These are phyloP conservation scores for Wickerhamomyces subpelliculosus DNA, from an alignment of 805 yeast genomes.

Conservation along the genomic window DNA sequence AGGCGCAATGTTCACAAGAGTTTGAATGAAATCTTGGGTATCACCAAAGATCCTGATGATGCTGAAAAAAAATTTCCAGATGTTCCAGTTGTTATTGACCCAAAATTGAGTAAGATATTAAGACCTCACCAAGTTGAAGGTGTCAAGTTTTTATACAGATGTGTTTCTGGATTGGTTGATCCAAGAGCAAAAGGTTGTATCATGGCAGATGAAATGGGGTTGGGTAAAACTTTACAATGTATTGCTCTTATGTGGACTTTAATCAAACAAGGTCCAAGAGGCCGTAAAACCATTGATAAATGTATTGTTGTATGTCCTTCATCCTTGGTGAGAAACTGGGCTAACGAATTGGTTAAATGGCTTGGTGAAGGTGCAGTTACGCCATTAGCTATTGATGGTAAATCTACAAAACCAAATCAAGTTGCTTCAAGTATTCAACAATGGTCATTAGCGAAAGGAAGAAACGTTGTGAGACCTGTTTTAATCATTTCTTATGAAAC, in stretches of 20 bases:
- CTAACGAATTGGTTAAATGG: constrained; percentile 93
- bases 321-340: constrained; percentile 92
- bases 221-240: constrained; percentile 89
- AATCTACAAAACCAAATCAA: constrained; percentile 63
- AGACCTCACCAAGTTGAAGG: constrained; percentile 98
- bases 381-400: constrained; percentile 91
- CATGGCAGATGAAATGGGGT: constrained; percentile 98
- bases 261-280: constrained; percentile 80
- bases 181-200: constrained; percentile 89
- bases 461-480: constrained; percentile 88
- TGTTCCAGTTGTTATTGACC: constrained; percentile 96
- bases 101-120: constrained; percentile 70
- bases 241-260: constrained; percentile 89
- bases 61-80: constrained; percentile 54
- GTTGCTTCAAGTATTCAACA: constrained; percentile 60
- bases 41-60: constrained; percentile 45
- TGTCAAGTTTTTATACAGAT: constrained; percentile 80
- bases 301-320: constrained; percentile 94
- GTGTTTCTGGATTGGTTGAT: constrained; percentile 83
- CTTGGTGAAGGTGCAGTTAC: constrained; percentile 85
- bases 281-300: constrained; percentile 74
- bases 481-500: constrained; percentile 93
- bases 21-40: constrained; percentile 75
- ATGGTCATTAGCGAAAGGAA: constrained; percentile 87
- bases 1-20: constrained; percentile 52